Evolutionary conservation across 768 basidiomycete genomes (phyloP), one percentile per base, ranked within the genome.

Genomic region (Royoungia palumana): DNA sequence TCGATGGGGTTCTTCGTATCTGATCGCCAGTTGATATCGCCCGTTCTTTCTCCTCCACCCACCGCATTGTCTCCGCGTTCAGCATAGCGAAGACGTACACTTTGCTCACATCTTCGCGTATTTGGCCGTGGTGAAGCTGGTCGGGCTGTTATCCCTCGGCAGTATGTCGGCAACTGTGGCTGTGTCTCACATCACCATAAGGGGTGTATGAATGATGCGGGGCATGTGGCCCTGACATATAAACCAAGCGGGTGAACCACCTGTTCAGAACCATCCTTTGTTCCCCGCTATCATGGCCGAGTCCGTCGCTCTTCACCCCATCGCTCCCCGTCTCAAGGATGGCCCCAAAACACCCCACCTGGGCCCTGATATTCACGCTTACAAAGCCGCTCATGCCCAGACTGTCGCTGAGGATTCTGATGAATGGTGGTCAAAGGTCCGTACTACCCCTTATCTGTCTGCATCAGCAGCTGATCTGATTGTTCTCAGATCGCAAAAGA

Each of bases 371-470:
- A 78, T 85, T 58, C 68, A 83, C n/a, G 85, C 85, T 13, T 95
- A 95, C 71, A 73, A 70, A 51, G 64, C 67, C 7, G 77, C 77
- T 20, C 91, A 94, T 69, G 69, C 72, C 6, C 69, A 81, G 66
- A 89, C 90, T 12, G 61, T 95, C 25, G 94, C 90, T 20, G 74
- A 80, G 46, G 79, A 81, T 57, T 83, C 81, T 13, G 93, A 97
- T 60, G 74, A 75, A 52, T 97, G 89, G 89, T 97, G 94, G 94
- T 80, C 80, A 36, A 81, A 86, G 77, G 90, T 85, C 32, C n/a
- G 58, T 53, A 28, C 17, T 43, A 10, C 12, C 3, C 35, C 12
- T 40, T 1, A 25, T 45, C 44, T 14, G 22, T 39, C 21, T 3
- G 6, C n/a, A 28, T 46, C 20, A 27, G 21, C 2, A 5, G 41